A percentile compares a stretch with the other conserved stretches of the same genome.
Evolutionary conservation across 164 flowering plant genomes (phyloP).

Genomic region (Buxus sempervirens): DNA sequence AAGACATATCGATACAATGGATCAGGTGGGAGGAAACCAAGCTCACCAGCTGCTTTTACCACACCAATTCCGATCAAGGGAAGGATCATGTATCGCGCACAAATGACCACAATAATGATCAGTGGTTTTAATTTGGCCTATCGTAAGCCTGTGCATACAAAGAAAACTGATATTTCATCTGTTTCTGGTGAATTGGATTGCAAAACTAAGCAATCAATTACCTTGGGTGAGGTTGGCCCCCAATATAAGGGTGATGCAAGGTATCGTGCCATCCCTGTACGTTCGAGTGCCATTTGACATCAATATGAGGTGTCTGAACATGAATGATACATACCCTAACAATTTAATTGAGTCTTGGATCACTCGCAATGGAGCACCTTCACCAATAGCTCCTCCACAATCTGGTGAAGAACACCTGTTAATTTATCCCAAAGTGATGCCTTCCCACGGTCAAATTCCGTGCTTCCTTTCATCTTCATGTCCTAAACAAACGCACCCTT

Average conservation of each 20-base stretch:
- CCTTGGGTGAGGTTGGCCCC: slow-evolving; percentile 94
- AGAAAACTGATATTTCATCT: too few relatives aligned
- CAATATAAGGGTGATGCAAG: slow-evolving; percentile 83
- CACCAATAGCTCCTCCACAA: slow-evolving; percentile 69
- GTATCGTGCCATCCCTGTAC: slow-evolving; percentile 81
- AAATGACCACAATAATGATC: slow-evolving; percentile 43
- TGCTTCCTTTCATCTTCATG: too few relatives aligned
- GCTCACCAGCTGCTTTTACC: slow-evolving; percentile 44
- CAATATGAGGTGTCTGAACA: too few relatives aligned
- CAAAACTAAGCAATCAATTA: slow-evolving; percentile 19
- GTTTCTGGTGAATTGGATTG: background rate
- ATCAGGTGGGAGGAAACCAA: slow-evolving; percentile 65
- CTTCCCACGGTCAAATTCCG: slow-evolving; percentile 4
- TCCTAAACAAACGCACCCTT: too few relatives aligned
- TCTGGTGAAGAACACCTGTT: slow-evolving; percentile 33
- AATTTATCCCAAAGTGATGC: slow-evolving; percentile 29
- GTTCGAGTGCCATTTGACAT: background rate
- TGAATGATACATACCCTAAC: slow-evolving; percentile 61
- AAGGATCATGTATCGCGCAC: slow-evolving; percentile 50
- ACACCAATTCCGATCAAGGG: slow-evolving; percentile 62
- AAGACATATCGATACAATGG: slow-evolving; percentile 69
- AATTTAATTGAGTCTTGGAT: slow-evolving; percentile 66
- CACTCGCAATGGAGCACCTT: slow-evolving; percentile 71
- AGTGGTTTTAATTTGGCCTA: slow-evolving; percentile 34
- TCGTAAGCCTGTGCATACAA: slow-evolving; percentile 39